Evolutionary conservation across 139 green algal genomes (phyloP).

Genomic region (Nannochloris sp.): DNA sequence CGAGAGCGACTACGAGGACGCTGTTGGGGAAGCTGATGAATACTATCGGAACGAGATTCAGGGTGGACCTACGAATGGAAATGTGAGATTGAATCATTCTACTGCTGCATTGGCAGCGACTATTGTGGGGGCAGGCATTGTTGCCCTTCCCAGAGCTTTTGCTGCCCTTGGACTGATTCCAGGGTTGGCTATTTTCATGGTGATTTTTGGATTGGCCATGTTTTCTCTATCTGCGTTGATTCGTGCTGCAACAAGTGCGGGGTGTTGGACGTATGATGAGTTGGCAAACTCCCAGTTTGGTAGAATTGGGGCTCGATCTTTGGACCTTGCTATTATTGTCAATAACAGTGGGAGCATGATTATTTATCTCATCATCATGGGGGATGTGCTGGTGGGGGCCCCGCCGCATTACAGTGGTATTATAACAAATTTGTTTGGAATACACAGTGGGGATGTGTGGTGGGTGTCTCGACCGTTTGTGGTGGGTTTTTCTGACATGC

Average conservation of each 20-base stretch:
- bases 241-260: neutral
- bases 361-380: conserved; percentile 35
- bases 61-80: neutral
- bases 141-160: conserved; percentile 29
- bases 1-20: too few species aligned
- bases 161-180: conserved; percentile 28
- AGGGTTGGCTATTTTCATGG: conserved; percentile 4
- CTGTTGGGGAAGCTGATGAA: too few species aligned
- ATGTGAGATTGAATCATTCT: conserved; percentile 20
- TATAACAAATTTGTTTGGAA: conserved; percentile 24
- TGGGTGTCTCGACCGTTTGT: conserved; percentile 22
- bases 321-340: conserved; percentile 19
- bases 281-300: conserved; percentile 16
- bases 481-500: neutral
- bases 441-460: conserved; percentile 11
- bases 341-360: conserved; percentile 34
- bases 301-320: neutral
- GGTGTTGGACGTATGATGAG: conserved; percentile 21
- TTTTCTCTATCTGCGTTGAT: conserved; percentile 25
- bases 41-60: neutral
- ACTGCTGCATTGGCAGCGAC: conserved; percentile 29
- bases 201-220: conserved; percentile 19
- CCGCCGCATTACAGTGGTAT: conserved; percentile 24
- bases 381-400: conserved; percentile 23
- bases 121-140: conserved; percentile 32